These are phyloP conservation scores for Boletellus deceptivus DNA, from an alignment of 1,284 basidiomycete genomes.

Conservation along the genomic window DNA sequence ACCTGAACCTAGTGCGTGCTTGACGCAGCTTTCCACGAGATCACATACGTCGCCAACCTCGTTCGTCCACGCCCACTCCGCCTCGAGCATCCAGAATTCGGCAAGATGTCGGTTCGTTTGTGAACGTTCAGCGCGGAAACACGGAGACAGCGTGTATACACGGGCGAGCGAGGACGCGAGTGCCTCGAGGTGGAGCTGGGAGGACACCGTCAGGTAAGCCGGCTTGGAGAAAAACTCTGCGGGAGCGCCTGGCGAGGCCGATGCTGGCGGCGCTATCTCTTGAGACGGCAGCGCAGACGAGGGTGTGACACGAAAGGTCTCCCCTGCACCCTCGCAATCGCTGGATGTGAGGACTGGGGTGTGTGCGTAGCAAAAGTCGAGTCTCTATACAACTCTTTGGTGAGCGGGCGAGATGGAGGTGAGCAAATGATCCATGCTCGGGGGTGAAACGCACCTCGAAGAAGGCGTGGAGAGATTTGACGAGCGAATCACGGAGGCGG, in stretches of 20 bases:
- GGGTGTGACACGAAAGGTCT: constrained; percentile 75
- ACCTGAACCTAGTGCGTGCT: constrained; percentile 40
- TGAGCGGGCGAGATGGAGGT: constrained; percentile 1
- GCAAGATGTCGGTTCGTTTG: constrained; percentile 90
- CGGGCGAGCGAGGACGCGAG: constrained; percentile 75
- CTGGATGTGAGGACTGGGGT: constrained; percentile 88
- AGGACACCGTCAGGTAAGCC: constrained; percentile 91
- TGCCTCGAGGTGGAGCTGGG: constrained; percentile 94
- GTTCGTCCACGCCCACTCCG: constrained; percentile 72
- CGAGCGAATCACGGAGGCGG: constrained; percentile 63
- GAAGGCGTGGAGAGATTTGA: constrained; percentile 54
- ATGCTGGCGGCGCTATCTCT: background rate
- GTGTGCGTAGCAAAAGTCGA: constrained; percentile 80
- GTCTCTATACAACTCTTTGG: constrained; percentile 41
- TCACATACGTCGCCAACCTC: constrained; percentile 59
- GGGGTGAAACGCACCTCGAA: constrained; percentile 58
- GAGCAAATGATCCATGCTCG: background rate
- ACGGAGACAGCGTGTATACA: constrained; percentile 89
- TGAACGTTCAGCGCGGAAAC: constrained; percentile 90
- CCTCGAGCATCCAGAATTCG: constrained; percentile 99
- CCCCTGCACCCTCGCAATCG: constrained; percentile 98
- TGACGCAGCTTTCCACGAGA: constrained; percentile 69
- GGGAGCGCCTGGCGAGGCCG: constrained; percentile 13
- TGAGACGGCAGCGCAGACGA: constrained; percentile 21
- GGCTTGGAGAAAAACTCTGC: constrained; percentile 67